Conservation (phyloP, 805 yeast genomes). For the Myxozyma udenii region DNA sequence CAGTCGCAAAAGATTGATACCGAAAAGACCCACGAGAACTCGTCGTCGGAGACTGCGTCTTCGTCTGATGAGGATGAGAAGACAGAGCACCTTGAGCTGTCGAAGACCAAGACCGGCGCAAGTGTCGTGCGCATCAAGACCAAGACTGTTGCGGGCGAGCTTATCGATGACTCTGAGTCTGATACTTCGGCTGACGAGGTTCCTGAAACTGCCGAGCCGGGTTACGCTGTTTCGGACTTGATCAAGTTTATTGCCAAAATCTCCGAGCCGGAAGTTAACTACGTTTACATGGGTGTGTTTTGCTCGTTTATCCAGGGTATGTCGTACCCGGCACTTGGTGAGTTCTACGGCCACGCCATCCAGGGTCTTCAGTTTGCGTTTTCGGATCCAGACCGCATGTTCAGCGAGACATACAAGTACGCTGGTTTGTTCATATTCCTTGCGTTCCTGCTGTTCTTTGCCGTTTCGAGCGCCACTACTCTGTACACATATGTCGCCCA, state of each 20-base stretch:
- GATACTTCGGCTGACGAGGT: background rate
- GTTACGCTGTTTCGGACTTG: constrained; percentile 17
- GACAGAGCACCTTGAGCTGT: constrained; percentile 20
- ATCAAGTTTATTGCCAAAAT: constrained; percentile 17
- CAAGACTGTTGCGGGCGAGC: constrained; percentile 13
- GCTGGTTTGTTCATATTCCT: constrained; percentile 42
- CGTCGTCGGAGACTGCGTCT: constrained; percentile 11
- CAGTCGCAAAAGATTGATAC: constrained; percentile 38
- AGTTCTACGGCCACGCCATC: constrained; percentile 26
- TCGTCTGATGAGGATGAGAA: constrained; percentile 11
- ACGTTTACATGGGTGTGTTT: constrained; percentile 13
- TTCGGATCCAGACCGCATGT: constrained; percentile 37
- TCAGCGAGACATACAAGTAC: constrained; percentile 40
- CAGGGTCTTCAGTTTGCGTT: constrained; percentile 36
- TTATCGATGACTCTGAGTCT: background rate
- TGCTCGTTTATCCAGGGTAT: constrained; percentile 28
- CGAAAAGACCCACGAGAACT: constrained; percentile 30
- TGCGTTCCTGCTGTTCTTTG: constrained; percentile 39
- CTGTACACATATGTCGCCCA: constrained; percentile 34
- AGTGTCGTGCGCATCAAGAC: constrained; percentile 3
- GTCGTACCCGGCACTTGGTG: constrained; percentile 29
- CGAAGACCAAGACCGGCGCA: constrained; percentile 15
- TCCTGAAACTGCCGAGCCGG: background rate
- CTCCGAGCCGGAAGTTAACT: constrained; percentile 19
- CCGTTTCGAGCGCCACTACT: constrained; percentile 35